Percentiles rank a stretch among this genome's conserved stretches.
Evolutionary conservation across 371 early-diverging fungal species (phyloP).

Genomic region (Actinomortierella wolfii): DNA sequence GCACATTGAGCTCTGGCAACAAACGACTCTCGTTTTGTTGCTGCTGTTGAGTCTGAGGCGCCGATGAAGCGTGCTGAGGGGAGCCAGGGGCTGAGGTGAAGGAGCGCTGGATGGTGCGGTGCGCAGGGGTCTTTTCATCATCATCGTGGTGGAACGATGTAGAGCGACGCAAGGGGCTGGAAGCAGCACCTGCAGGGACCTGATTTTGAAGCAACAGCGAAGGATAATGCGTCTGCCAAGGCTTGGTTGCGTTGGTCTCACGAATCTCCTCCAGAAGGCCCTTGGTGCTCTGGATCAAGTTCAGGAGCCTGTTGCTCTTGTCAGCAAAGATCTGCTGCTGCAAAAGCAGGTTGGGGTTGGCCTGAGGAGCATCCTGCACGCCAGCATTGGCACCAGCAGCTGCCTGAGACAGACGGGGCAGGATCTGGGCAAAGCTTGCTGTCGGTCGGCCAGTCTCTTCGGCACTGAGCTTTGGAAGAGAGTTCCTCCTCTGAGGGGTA

Average conservation of each 20-base stretch:
- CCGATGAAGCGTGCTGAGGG: slow-evolving; percentile 30
- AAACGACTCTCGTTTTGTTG: slow-evolving; percentile 26
- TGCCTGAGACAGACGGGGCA: slow-evolving; percentile 30
- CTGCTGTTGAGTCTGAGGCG: slow-evolving; percentile 35
- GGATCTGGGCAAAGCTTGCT: slow-evolving; percentile 18
- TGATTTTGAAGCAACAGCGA: slow-evolving; percentile 27
- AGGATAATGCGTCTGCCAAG: slow-evolving; percentile 73
- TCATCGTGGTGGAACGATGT: slow-evolving; percentile 49
- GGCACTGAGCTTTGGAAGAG: slow-evolving; percentile 32
- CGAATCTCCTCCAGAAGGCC: slow-evolving; percentile 65
- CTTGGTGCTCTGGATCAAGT: slow-evolving; percentile 60
- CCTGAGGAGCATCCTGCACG: slow-evolving; percentile 25
- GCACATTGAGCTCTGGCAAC: slow-evolving; percentile 54
- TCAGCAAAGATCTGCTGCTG: slow-evolving; percentile 72
- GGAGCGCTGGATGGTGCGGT: slow-evolving; percentile 40
- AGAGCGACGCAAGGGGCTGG: slow-evolving; percentile 37
- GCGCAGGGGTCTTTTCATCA: slow-evolving; percentile 25
- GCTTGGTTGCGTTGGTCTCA: slow-evolving; percentile 60
- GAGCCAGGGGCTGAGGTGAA: slow-evolving; percentile 48
- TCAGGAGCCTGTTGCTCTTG: slow-evolving; percentile 71
- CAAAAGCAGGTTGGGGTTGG: slow-evolving; percentile 35
- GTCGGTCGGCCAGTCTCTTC: slow-evolving; percentile 29
- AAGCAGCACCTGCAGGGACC: slow-evolving; percentile 7
- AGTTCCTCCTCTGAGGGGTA: slow-evolving; percentile 34
- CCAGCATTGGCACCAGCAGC: slow-evolving; percentile 19